phyloP scores from a whole-genome alignment of 345 rosid species.

The Durio zibethinus region DNA sequence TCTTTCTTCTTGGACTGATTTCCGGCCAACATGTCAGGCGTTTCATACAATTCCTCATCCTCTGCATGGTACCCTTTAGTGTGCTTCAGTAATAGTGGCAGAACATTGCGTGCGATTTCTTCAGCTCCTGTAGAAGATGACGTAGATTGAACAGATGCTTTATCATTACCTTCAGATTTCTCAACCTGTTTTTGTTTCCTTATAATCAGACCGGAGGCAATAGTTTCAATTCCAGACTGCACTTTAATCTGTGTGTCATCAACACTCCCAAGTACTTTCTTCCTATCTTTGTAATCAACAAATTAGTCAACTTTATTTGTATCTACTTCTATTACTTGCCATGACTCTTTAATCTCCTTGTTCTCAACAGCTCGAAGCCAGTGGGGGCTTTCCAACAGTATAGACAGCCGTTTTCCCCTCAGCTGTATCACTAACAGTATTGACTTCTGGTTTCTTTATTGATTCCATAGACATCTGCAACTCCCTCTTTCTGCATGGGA shows the following conservation, averaged over 20 bases:
- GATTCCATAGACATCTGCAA: constrained; percentile 27
- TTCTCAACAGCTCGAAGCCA: constrained; percentile 91
- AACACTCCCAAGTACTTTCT: constrained; percentile 34
- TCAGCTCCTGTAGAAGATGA: constrained; percentile 48
- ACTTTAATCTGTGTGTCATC: constrained; percentile 17
- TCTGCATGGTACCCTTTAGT: constrained; percentile 57
- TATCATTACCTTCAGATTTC: constrained; percentile 33
- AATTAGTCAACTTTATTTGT: constrained; percentile 56
- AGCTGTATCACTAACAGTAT: constrained; percentile 29
- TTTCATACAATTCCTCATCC: constrained; percentile 37
- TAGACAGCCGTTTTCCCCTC: constrained; percentile 44
- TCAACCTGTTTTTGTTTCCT: constrained; percentile 66
- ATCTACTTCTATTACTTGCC: constrained; percentile 30
- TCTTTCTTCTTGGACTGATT: constrained; percentile 34
- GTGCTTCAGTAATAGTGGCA: constrained; percentile 83
- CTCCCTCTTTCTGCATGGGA: constrained; percentile 30
- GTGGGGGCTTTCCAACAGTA: constrained; percentile 61
- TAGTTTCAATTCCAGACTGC: constrained; percentile 43
- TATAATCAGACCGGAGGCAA: constrained; percentile 70
- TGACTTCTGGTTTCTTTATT: constrained; percentile 34
- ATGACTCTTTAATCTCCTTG: constrained; percentile 36
- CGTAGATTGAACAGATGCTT: constrained; percentile 25
- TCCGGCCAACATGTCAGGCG: constrained; percentile 27
- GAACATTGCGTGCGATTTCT: constrained; percentile 68
- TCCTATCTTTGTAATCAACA: constrained; percentile 84